Evolutionary conservation across 768 basidiomycete species (phyloP).

Genomic region (Boletus sensibilis): DNA sequence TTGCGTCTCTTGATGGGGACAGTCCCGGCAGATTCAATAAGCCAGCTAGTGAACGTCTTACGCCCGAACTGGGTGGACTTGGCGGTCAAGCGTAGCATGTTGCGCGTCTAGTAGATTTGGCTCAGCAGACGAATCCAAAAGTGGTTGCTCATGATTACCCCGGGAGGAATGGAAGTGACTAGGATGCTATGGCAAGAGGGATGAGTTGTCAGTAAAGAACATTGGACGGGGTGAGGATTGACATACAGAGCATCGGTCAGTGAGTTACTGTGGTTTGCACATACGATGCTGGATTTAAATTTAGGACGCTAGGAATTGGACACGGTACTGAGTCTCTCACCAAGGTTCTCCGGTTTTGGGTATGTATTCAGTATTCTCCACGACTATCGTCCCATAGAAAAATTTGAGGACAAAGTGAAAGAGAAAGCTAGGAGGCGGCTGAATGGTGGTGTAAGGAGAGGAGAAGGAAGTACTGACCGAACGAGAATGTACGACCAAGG

Average conservation of each 20-base stretch:
- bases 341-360: slow-evolving; percentile 74
- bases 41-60: slow-evolving; percentile 84
- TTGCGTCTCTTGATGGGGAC: slow-evolving; percentile 78
- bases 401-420: slow-evolving; percentile 86
- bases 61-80: slow-evolving; percentile 86
- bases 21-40: slow-evolving; percentile 86
- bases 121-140: slow-evolving; percentile 5
- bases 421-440: slow-evolving; percentile 45
- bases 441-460: background rate
- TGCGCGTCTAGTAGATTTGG: slow-evolving; percentile 52
- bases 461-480: slow-evolving; percentile 41
- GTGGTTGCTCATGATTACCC: slow-evolving; percentile 39
- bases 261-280: slow-evolving; percentile 84
- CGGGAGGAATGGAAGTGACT: slow-evolving; percentile 68
- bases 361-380: slow-evolving; percentile 73
- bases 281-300: slow-evolving; percentile 61
- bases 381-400: slow-evolving; percentile 86
- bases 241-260: slow-evolving; percentile 83
- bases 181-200: slow-evolving; percentile 49
- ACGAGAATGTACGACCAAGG: slow-evolving; percentile 70
- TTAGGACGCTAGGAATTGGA: background rate
- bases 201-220: background rate
- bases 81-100: slow-evolving; percentile 81
- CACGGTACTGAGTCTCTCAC: slow-evolving; percentile 39
- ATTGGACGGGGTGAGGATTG: background rate